These are phyloP conservation scores for Areca catechu DNA, from an alignment of 176 grass and related monocot species.

Conservation along the genomic window DNA sequence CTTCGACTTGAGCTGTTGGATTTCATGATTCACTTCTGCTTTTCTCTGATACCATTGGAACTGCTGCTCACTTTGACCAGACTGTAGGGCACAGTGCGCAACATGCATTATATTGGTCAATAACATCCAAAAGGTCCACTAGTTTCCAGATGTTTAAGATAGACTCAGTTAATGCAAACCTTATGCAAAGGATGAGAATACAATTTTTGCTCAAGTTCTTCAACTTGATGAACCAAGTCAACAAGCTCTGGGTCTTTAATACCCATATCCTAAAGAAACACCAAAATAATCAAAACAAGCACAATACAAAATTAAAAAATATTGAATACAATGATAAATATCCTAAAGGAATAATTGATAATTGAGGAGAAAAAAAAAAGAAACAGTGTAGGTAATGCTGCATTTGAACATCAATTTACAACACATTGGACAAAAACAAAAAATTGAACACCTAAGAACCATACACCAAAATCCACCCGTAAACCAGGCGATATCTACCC, in stretches of 20 bases:
- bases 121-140: not conserved
- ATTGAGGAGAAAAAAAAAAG: no score
- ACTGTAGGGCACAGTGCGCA: slow-evolving; percentile 23
- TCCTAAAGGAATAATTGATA: no score
- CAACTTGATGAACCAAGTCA: slow-evolving; percentile 77
- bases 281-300: slow-evolving; percentile 19
- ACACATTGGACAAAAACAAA: no score
- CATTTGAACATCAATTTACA: no score
- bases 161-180: slow-evolving; percentile 22
- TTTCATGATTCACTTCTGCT: slow-evolving; percentile 90
- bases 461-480: no score
- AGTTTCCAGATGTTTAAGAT: no score
- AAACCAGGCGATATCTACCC: no score
- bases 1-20: slow-evolving; percentile 76
- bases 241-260: slow-evolving; percentile 83
- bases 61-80: slow-evolving; percentile 90
- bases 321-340: no score
- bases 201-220: slow-evolving; percentile 74
- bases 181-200: slow-evolving; percentile 72
- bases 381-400: no score
- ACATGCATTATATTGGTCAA: slow-evolving; percentile 10
- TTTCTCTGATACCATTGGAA: slow-evolving; percentile 87
- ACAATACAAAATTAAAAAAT: no score
- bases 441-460: no score
- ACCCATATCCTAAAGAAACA: slow-evolving; percentile 68